phyloP scores from a whole-genome alignment of 345 rosid genomes.

The Fremontodendron californicum region DNA sequence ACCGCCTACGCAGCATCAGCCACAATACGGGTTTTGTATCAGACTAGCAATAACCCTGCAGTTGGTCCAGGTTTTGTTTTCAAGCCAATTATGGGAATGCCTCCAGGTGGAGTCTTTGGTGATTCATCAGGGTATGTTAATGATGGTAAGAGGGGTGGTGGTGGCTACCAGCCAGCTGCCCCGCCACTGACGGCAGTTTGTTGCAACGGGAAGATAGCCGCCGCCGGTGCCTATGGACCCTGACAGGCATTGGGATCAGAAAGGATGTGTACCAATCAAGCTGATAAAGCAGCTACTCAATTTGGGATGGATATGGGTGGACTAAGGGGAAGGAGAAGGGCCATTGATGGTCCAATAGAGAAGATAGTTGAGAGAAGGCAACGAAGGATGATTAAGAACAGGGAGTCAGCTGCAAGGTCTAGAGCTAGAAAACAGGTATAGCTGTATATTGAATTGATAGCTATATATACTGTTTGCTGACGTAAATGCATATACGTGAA shows the following conservation, averaged over 20 bases:
- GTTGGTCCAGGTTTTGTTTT: slow-evolving; percentile 24
- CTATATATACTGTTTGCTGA: background rate
- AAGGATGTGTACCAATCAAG: slow-evolving; percentile 37
- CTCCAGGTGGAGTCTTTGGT: background rate
- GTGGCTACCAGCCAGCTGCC: too few species aligned
- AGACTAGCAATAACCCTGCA: slow-evolving; percentile 23
- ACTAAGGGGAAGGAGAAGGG: slow-evolving; percentile 57
- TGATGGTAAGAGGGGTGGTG: too few species aligned
- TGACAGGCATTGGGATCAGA: slow-evolving; percentile 43
- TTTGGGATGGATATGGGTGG: slow-evolving; percentile 56
- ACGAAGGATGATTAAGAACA: slow-evolving; percentile 86
- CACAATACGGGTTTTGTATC: slow-evolving; percentile 37
- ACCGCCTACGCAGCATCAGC: slow-evolving; percentile 31
- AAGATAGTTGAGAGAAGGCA: slow-evolving; percentile 86
- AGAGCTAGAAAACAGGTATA: slow-evolving; percentile 87
- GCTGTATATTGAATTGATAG: background rate
- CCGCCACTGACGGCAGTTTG: too few species aligned
- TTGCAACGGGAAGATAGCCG: slow-evolving; percentile 47
- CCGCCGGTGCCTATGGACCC: slow-evolving; percentile 30
- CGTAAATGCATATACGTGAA: too few species aligned
- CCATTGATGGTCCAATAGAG: slow-evolving; percentile 68
- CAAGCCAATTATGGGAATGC: slow-evolving; percentile 26
- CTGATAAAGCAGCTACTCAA: slow-evolving; percentile 42
- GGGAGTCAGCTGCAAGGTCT: slow-evolving; percentile 91
- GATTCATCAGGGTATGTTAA: too few species aligned